phyloP scores from a whole-genome alignment of 768 basidiomycete species.

The Infundibulicybe gibba region DNA sequence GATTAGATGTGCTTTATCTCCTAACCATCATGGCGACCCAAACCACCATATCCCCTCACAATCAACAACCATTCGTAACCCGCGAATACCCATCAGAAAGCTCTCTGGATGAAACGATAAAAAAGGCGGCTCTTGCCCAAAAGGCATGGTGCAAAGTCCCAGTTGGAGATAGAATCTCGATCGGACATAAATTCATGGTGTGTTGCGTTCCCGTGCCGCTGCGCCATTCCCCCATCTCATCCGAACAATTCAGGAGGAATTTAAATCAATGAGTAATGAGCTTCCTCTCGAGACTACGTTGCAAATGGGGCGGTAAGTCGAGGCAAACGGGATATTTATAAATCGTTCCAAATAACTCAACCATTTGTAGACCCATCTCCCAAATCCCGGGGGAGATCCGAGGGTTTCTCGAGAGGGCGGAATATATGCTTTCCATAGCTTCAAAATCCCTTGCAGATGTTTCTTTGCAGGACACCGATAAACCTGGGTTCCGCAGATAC shows the following conservation, averaged over 20 bases:
- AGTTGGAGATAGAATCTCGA: slow-evolving; percentile 66
- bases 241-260: slow-evolving; percentile 35
- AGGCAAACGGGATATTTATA: not conserved
- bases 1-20: slow-evolving; percentile 14
- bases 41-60: slow-evolving; percentile 84
- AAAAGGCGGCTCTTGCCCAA: slow-evolving; percentile 61
- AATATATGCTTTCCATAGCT: slow-evolving; percentile 85
- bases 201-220: slow-evolving; percentile 1
- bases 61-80: slow-evolving; percentile 63
- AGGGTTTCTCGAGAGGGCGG: slow-evolving; percentile 78
- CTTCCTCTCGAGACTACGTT: slow-evolving; percentile 73
- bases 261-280: slow-evolving; percentile 48
- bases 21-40: slow-evolving; percentile 42
- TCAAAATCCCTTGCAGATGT: slow-evolving; percentile 70
- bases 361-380: slow-evolving; percentile 60
- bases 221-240: not conserved
- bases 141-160: slow-evolving; percentile 72
- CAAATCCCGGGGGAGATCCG: slow-evolving; percentile 78
- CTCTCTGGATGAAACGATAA: slow-evolving; percentile 62
- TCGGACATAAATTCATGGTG: slow-evolving; percentile 47
- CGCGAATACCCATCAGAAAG: slow-evolving; percentile 57
- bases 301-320: slow-evolving; percentile 89
- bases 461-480: slow-evolving; percentile 69
- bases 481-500: slow-evolving; percentile 78
- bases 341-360: not conserved